phyloP scores from a whole-genome alignment of 1,284 basidiomycete genomes.

The Dichomitus squalens region DNA sequence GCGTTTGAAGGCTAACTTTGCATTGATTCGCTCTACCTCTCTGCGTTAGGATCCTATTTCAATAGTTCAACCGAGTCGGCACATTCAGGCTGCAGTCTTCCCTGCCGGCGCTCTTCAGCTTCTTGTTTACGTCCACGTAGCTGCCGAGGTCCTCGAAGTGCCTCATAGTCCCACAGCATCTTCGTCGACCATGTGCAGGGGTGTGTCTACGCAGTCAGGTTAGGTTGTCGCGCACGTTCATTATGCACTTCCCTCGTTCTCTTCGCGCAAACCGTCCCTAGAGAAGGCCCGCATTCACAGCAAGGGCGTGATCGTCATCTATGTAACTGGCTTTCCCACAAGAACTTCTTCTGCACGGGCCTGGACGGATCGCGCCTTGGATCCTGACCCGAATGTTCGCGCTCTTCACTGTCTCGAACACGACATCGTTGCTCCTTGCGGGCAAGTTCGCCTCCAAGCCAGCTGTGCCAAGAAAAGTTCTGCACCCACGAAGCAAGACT shows the following conservation, averaged over 20 bases:
- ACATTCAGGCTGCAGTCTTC: too few relatives aligned
- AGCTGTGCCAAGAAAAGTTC: not conserved
- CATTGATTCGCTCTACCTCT: too few relatives aligned
- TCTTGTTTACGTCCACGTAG: not conserved
- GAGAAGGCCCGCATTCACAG: not conserved
- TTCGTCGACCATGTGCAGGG: not conserved
- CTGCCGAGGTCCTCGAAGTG: too few relatives aligned
- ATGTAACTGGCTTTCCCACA: not conserved
- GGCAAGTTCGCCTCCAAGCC: not conserved
- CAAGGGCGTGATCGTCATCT: not conserved
- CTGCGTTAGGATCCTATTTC: too few relatives aligned
- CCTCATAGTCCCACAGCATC: not conserved
- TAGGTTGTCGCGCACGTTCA: not conserved
- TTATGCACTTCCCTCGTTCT: not conserved
- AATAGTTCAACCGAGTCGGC: too few relatives aligned
- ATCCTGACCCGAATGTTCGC: not conserved
- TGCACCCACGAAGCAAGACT: not conserved
- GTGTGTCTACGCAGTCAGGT: not conserved
- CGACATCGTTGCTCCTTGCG: too few relatives aligned
- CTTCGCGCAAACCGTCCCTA: not conserved
- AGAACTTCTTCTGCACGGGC: not conserved
- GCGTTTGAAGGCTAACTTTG: too few relatives aligned
- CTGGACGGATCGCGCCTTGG: slow-evolving; percentile 1
- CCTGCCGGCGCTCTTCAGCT: too few relatives aligned
- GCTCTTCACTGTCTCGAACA: not conserved